A percentile compares a stretch with the other conserved stretches of the same genome.
phyloP scores from a whole-genome alignment of 352 stramenopile species.

The Halophytophthora polymorphica region DNA sequence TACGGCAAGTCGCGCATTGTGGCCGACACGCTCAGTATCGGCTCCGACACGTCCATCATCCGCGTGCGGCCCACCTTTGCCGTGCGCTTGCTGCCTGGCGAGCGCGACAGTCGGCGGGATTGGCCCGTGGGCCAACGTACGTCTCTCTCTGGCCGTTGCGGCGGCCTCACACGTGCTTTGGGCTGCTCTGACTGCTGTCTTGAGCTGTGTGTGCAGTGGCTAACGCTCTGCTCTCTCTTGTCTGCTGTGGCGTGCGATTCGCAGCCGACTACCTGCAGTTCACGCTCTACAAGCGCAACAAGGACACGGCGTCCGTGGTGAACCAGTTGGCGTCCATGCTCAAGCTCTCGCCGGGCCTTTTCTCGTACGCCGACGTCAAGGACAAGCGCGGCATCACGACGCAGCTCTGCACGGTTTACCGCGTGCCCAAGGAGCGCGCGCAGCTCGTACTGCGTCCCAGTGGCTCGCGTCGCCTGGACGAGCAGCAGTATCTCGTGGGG shows the following conservation, averaged over 20 bases:
- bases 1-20: conserved; percentile 78
- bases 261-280: conserved; percentile 92
- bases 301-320: conserved; percentile 88
- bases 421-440: conserved; percentile 60
- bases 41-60: conserved; percentile 67
- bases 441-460: conserved; percentile 40
- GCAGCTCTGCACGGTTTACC: conserved; percentile 93
- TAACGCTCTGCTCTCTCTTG: conserved; percentile 3
- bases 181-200: not conserved
- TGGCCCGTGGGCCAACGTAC: conserved; percentile 74
- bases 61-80: conserved; percentile 53
- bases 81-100: conserved; percentile 37
- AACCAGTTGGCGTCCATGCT: conserved; percentile 73
- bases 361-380: conserved; percentile 95
- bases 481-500: conserved; percentile 86
- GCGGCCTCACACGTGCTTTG: not conserved
- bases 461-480: conserved; percentile 43
- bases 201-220: too few species aligned
- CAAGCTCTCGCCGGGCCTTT: conserved; percentile 58
- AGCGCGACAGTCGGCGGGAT: conserved; percentile 54
- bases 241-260: conserved; percentile 14
- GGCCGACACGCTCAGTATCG: conserved; percentile 87
- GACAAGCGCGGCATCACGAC: conserved; percentile 96
- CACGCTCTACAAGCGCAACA: conserved; percentile 97
- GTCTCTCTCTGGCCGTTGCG: conserved; percentile 8